phyloP scores from a whole-genome alignment of 1,284 basidiomycete species.

The Ceratobasidium sp. region DNA sequence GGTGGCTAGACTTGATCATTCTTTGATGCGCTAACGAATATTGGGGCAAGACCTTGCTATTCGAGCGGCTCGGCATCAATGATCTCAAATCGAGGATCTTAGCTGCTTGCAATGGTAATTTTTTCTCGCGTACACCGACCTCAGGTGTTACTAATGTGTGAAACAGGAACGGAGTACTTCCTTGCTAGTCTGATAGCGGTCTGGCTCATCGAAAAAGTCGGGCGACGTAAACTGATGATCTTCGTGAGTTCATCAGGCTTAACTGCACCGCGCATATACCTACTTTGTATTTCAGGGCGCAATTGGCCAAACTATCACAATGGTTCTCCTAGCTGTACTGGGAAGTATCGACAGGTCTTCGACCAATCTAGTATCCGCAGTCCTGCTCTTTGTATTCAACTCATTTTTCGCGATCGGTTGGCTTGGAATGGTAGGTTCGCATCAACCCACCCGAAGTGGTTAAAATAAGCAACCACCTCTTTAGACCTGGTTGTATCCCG shows the following conservation, averaged over 20 bases:
- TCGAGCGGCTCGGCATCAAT: constrained; percentile 64
- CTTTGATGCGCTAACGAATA: constrained; percentile 12
- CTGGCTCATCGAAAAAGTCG: constrained; percentile 61
- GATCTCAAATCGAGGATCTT: constrained; percentile 67
- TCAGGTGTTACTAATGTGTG: not conserved
- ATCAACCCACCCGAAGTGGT: not conserved
- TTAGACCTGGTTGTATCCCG: constrained; percentile 54
- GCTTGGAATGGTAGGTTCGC: constrained; percentile 63
- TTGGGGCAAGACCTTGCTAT: constrained; percentile 58
- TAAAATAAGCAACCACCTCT: constrained; percentile 22
- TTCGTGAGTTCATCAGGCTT: constrained; percentile 50
- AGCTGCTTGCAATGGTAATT: constrained; percentile 65
- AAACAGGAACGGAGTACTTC: constrained; percentile 63
- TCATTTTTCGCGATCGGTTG: constrained; percentile 74
- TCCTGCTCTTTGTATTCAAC: constrained; percentile 69
- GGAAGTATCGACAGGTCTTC: constrained; percentile 58
- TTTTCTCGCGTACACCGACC: not conserved
- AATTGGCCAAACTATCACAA: constrained; percentile 66
- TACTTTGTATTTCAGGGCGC: constrained; percentile 51
- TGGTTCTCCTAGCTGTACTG: constrained; percentile 64
- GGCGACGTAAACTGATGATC: constrained; percentile 70
- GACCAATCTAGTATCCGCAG: constrained; percentile 60
- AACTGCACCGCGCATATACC: not conserved
- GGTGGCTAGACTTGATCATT: constrained; percentile 12
- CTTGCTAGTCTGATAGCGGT: constrained; percentile 65